Base-by-base conservation (phyloP, 352 stramenopile species). In the Globisporangium polare region DNA sequence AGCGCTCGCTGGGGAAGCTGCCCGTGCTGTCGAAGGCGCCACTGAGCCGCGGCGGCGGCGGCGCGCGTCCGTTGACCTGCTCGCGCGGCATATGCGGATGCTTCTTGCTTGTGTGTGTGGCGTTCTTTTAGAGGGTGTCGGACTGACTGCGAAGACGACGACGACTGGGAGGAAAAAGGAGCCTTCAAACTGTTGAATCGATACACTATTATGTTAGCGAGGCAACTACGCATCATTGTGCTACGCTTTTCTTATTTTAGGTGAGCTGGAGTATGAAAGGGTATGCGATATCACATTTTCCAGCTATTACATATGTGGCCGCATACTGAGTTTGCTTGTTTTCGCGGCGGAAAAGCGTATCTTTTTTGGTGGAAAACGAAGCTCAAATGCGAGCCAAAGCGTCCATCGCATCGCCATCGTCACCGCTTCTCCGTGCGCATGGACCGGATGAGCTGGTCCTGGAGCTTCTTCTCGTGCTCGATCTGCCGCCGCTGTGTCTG, bases 1-100 rank as follows among this genome's bases (percentile, higher is more conserved):
- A 92, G 9, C 74, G 78, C 71, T 94, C 84, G 65, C 74, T 79
- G 27, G 78, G 45, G 10, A 60, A 43, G 49, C 47, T 58, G 10
- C 51, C 20, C 42, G 20, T 42, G 42, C 55, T 62, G 22, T 66
- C 60, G 18, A 45, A 35, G 20, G 57, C 45, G 10, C 41, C 41
- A 1, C 26, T 60, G 17, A 52, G 39, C 7, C 54, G 54, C 26
- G 17, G 22, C 26, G 49, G 43, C 6, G 43, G 49, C 26, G 35
- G 55, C 35, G 47, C 47, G 47, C n/a, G 49, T 54, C 37, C 50
- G 29, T 53, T 53, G 49, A 59, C 39, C 50, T 65, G 58, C 20
- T 53, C 51, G 39, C 50, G 58, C 58, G 5, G 26, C 58, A 64
- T 64, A 64, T 64, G 0, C 2, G 24, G 46, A 42, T 55, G 7